Evolutionary conservation across 176 grass and related monocot genomes (phyloP).

Genomic region (Triticum timopheevii): DNA sequence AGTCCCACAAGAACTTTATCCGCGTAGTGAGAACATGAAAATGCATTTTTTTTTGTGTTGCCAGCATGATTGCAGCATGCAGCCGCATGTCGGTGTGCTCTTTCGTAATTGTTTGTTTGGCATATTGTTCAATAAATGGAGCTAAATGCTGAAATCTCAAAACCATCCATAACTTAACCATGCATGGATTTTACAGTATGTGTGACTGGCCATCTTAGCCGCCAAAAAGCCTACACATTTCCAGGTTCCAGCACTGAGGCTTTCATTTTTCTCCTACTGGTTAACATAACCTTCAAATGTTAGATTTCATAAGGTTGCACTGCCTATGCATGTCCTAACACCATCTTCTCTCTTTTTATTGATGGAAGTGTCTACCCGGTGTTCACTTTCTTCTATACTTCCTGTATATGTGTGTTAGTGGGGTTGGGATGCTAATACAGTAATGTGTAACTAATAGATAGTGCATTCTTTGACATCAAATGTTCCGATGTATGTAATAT

Average conservation of each 20-base stretch:
- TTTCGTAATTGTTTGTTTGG: conserved; percentile 12
- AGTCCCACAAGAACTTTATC: background rate
- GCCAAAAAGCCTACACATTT: background rate
- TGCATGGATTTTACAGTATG: conserved; percentile 3
- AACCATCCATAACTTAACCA: background rate
- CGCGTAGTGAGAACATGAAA: background rate
- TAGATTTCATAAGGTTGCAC: background rate
- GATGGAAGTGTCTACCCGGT: background rate
- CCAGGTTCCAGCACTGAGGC: background rate
- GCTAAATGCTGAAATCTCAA: background rate
- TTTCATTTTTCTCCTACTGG: conserved; percentile 7
- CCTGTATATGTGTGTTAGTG: conserved; percentile 7
- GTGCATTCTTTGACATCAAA: background rate
- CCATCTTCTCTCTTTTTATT: background rate
- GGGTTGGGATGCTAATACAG: background rate
- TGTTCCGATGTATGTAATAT: background rate
- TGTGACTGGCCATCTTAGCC: background rate
- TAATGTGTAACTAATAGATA: background rate
- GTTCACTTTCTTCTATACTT: conserved; percentile 8
- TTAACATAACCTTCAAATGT: conserved; percentile 7
- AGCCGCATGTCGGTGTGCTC: background rate
- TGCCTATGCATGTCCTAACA: conserved; percentile 5
- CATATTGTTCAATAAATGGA: background rate
- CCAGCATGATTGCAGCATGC: background rate
- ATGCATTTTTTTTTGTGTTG: background rate